Evolutionary conservation across 129 eudicot species (phyloP).

Genomic region (Artemisia argyi): DNA sequence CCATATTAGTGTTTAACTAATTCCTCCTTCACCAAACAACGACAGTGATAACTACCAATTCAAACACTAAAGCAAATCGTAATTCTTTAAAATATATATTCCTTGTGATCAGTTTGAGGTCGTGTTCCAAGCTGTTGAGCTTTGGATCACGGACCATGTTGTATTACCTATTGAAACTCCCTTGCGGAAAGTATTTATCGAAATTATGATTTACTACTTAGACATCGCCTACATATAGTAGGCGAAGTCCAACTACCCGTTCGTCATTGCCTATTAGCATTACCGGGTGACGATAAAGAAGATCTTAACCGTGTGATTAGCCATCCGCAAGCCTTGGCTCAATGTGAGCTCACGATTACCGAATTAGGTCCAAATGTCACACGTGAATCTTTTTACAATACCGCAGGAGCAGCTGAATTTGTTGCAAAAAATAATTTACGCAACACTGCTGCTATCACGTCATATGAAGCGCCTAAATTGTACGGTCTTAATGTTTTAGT

Average conservation of each 20-base stretch:
- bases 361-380: neutral
- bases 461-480: neutral
- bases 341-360: neutral
- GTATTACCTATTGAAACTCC: too few species aligned
- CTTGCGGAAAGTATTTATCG: too few species aligned
- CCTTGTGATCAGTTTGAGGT: too few species aligned
- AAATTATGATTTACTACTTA: constrained; percentile 42
- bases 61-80: too few species aligned
- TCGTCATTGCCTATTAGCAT: neutral
- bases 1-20: too few species aligned
- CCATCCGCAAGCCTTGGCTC: constrained; percentile 13
- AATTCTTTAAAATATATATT: too few species aligned
- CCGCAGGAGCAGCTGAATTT: neutral
- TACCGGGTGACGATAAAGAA: neutral
- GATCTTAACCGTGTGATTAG: too few species aligned
- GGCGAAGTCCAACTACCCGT: neutral
- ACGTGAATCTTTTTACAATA: neutral
- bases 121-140: too few species aligned
- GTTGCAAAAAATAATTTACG: neutral
- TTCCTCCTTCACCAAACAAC: too few species aligned
- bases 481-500: neutral
- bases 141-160: too few species aligned
- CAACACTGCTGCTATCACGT: constrained; percentile 2
- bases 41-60: too few species aligned
- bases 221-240: constrained; percentile 49